Conservation (phyloP, 345 rosid genomes). For the Pelargonium nanum region DNA sequence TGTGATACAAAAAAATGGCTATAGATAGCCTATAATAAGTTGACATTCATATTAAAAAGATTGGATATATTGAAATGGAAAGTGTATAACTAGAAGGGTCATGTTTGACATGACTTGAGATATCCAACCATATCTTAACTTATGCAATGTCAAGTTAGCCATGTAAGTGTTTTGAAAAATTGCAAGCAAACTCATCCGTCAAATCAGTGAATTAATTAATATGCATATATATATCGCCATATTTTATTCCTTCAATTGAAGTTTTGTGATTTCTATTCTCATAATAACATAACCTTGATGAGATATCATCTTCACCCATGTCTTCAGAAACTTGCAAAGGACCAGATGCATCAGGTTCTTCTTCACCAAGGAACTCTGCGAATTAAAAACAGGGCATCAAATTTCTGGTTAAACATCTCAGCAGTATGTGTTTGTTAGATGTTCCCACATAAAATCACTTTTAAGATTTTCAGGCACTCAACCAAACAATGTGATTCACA, state of each 20-base stretch:
- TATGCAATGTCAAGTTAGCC: background rate
- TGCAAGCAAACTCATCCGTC: background rate
- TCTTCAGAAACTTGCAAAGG: conserved; percentile 58
- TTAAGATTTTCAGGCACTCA: background rate
- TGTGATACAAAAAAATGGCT: background rate
- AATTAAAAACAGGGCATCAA: background rate
- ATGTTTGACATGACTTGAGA: background rate
- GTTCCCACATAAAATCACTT: background rate
- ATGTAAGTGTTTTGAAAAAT: background rate
- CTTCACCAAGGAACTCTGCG: conserved; percentile 51
- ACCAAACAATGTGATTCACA: background rate
- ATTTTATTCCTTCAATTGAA: background rate
- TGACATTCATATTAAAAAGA: background rate
- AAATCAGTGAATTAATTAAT: no score
- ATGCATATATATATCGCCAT: no score
- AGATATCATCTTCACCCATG: conserved; percentile 62
- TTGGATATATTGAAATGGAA: background rate
- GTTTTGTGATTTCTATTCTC: background rate
- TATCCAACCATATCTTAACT: background rate
- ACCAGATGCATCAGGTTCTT: conserved; percentile 46
- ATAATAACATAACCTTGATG: conserved; percentile 54
- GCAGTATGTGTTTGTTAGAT: background rate
- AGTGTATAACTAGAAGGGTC: background rate
- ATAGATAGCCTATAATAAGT: background rate
- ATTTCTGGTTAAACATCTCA: background rate